Base-by-base conservation (phyloP, 1,284 basidiomycete genomes). In the Leucoagaricus sp. region DNA sequence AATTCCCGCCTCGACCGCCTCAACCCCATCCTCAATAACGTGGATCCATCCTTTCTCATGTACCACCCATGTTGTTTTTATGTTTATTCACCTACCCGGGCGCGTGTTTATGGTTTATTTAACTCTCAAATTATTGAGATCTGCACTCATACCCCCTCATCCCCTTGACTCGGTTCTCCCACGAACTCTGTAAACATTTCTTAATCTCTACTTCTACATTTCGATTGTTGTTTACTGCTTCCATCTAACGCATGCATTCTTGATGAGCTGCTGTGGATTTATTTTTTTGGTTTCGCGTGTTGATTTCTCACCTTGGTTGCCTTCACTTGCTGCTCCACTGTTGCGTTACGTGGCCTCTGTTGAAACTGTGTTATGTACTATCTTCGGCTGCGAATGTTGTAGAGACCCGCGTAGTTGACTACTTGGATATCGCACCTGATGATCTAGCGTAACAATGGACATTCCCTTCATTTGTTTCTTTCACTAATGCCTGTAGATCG, bases 191-290 rank as follows among this genome's bases (percentile, higher is more conserved):
- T 53, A 36, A 34, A 53, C 15, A 23, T 44, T 17, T 26, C 33
- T 25, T 29, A 26, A 13, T 26, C 31, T 33, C 31, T 12, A 12
- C 13, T 38, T 6, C 19, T 31, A 6, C 28, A 21, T 29, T 29
- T 13, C 23, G 6, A 13, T n/a, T 54, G 53, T 49, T 49, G 29
- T 31, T 19, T 12, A 10, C 40, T 17, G 2, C 21, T 29, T 54
- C 23, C 45, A 13, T 31, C 26, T 28, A 38, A 41, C n/a, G 6
- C 25, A 47, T 25, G 53, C 53, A 55, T 34, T 41, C 45, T 55
- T 41, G 53, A 55, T 21, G 53, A 55, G 47, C 46, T 55, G 53
- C 53, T 42, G 46, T 49, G 46, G 53, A 49, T 42, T 13, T 38
- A 38, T 49, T 33, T 40, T 31, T 15, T 55, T 42, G 19, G 46